phyloP scores from a whole-genome alignment of 116 monocot species.

The Cymodocea nodosa region DNA sequence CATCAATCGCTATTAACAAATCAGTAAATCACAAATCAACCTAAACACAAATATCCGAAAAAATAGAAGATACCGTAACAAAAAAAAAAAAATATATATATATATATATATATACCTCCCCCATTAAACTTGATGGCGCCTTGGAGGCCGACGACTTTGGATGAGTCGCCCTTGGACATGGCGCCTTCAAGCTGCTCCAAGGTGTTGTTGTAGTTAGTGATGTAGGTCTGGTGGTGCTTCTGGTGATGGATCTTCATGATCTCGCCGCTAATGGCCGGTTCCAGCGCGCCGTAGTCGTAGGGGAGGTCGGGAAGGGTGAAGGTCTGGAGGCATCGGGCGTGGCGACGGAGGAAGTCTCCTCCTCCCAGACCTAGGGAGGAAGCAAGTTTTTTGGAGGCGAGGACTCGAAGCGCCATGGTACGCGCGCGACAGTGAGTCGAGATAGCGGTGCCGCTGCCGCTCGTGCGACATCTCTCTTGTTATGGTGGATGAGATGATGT shows the following conservation, averaged over 20 bases:
- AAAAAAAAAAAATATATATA: too few relatives aligned
- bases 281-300: constrained; percentile 86
- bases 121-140: constrained; percentile 95
- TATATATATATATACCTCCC: constrained; percentile 71
- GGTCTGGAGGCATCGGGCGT: constrained; percentile 34
- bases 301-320: constrained; percentile 77
- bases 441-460: too few relatives aligned
- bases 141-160: constrained; percentile 73
- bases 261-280: constrained; percentile 88
- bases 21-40: too few relatives aligned
- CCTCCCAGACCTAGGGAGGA: neutral
- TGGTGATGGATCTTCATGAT: constrained; percentile 93
- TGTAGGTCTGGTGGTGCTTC: constrained; percentile 93
- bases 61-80: too few relatives aligned
- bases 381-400: too few relatives aligned
- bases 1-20: too few relatives aligned
- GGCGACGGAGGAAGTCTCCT: neutral
- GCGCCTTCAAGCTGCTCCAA: constrained; percentile 88
- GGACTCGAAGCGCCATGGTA: too few relatives aligned
- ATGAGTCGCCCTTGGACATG: constrained; percentile 52
- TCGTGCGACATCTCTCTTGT: too few relatives aligned
- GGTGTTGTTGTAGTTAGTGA: constrained; percentile 90
- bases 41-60: too few relatives aligned
- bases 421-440: too few relatives aligned
- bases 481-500: too few relatives aligned